These are phyloP conservation scores for Peronospora tabacina DNA, from an alignment of 352 stramenopile genomes.

Conservation along the genomic window DNA sequence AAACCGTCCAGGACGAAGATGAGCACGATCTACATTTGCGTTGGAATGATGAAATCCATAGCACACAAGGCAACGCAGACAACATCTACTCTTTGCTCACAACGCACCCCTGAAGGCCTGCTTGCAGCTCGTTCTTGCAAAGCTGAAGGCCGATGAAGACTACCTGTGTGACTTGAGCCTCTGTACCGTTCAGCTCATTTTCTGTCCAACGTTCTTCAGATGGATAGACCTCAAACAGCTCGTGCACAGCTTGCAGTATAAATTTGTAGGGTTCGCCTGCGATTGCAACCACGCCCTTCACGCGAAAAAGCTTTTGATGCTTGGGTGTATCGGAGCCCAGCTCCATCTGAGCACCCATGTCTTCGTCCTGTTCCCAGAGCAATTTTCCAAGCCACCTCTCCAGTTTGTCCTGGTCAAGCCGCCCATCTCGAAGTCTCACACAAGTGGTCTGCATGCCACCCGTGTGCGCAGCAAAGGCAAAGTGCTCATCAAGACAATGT, in stretches of 20 bases:
- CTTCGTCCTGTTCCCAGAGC: conserved; percentile 52
- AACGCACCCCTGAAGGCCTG: conserved; percentile 36
- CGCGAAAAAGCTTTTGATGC: conserved; percentile 51
- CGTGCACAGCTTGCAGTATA: conserved; percentile 76
- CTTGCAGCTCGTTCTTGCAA: conserved; percentile 29
- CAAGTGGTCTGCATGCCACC: conserved; percentile 68
- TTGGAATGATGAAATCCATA: too few relatives aligned
- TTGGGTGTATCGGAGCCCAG: conserved; percentile 6
- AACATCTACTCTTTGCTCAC: conserved; percentile 10
- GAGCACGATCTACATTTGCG: too few relatives aligned
- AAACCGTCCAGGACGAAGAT: too few relatives aligned
- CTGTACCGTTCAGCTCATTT: conserved; percentile 6
- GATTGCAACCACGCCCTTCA: conserved; percentile 67
- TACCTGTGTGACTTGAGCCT: conserved; percentile 33
- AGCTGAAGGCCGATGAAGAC: conserved; percentile 72
- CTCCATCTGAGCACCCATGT: conserved; percentile 8
- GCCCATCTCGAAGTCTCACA: conserved; percentile 35
- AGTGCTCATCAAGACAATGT: conserved; percentile 13
- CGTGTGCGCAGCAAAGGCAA: conserved; percentile 32
- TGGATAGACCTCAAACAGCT: conserved; percentile 71
- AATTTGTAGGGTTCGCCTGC: conserved; percentile 49
- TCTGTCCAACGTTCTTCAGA: conserved; percentile 48
- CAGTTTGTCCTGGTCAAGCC: conserved; percentile 44
- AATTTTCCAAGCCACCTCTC: conserved; percentile 66
- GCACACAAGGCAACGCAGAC: not conserved